These are phyloP conservation scores for Leishmania aethiopica DNA, from an alignment of 208 protist species.

Conservation along the genomic window DNA sequence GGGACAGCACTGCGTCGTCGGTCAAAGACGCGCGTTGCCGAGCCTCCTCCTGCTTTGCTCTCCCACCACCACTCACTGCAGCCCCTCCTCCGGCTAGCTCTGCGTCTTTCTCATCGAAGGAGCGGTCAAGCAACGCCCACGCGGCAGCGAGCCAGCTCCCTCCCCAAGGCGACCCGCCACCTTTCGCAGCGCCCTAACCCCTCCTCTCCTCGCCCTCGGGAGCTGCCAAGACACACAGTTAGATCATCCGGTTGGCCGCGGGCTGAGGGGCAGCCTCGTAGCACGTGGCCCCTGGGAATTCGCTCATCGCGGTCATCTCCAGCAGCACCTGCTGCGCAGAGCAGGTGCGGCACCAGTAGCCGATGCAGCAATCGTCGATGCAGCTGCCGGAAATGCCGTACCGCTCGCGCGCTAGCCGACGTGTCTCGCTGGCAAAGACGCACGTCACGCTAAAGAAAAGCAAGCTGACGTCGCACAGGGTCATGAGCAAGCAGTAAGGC, in stretches of 20 bases:
- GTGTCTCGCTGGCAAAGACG: slow-evolving; percentile 17
- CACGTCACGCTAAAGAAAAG: slow-evolving; percentile 18
- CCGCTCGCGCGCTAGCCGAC: slow-evolving; percentile 27
- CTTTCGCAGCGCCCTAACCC: background rate
- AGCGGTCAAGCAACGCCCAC: background rate
- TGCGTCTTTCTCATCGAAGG: background rate
- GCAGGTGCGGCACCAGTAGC: slow-evolving; percentile 45
- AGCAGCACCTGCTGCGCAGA: slow-evolving; percentile 56
- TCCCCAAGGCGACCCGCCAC: background rate
- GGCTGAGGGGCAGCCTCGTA: slow-evolving; percentile 34
- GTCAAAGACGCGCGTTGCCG: background rate
- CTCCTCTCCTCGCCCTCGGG: background rate
- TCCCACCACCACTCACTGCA: background rate
- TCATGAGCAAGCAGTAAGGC: slow-evolving; percentile 29
- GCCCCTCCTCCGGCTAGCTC: background rate
- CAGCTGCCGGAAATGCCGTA: slow-evolving; percentile 30
- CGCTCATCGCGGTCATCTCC: slow-evolving; percentile 61
- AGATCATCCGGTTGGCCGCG: slow-evolving; percentile 34
- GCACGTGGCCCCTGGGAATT: slow-evolving; percentile 63
- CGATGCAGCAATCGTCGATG: slow-evolving; percentile 28
- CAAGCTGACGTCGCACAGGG: background rate
- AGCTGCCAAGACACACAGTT: background rate
- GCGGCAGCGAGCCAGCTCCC: background rate
- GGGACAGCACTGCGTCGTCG: background rate
- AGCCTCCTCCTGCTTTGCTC: background rate